These are phyloP conservation scores for Podospora tetraspora DNA, from an alignment of 495 filamentous ascomycete species.

Conservation along the genomic window DNA sequence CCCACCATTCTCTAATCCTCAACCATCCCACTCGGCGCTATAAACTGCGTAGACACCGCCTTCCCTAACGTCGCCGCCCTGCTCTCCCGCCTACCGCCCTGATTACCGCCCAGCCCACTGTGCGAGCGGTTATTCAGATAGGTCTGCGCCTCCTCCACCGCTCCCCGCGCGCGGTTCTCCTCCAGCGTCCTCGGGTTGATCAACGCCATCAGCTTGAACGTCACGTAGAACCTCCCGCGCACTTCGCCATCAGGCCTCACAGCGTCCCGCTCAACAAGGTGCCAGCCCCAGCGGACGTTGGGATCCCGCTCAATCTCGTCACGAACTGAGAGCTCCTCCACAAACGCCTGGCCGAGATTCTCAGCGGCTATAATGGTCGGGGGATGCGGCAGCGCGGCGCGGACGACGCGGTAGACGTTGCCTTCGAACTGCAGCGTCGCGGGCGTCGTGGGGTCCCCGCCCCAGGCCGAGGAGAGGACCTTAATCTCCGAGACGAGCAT, in stretches of 20 bases:
- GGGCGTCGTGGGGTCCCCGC: constrained; percentile 1
- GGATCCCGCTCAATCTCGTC: constrained; percentile 28
- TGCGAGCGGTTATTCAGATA: constrained; percentile 40
- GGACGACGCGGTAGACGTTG: constrained; percentile 23
- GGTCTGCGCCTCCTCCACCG: constrained; percentile 30
- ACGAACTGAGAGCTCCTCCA: constrained; percentile 31
- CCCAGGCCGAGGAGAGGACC: constrained; percentile 15
- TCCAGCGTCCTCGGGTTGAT: constrained; percentile 26
- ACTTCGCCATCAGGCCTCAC: constrained; percentile 28
- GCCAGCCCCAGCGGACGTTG: constrained; percentile 31
- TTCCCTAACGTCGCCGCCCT: constrained; percentile 20
- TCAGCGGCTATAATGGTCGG: constrained; percentile 11
- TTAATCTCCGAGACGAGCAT: constrained; percentile 32
- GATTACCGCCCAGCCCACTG: constrained; percentile 14
- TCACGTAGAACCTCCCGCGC: constrained; percentile 43
- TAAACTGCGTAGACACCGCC: constrained; percentile 19
- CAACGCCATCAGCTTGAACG: constrained; percentile 31
- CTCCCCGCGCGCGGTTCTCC: constrained; percentile 19
- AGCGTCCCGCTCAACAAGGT: constrained; percentile 15
- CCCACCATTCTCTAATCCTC: constrained; percentile 16
- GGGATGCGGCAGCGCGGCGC: constrained; percentile 8
- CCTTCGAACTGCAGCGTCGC: constrained; percentile 28
- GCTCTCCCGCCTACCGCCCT: constrained; percentile 5
- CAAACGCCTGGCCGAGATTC: constrained; percentile 30
- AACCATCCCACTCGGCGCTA: constrained; percentile 21